Evolutionary conservation across 495 filamentous ascomycete genomes (phyloP), one percentile per base, ranked within the genome.

Genomic region (Corynascus novoguineensis): DNA sequence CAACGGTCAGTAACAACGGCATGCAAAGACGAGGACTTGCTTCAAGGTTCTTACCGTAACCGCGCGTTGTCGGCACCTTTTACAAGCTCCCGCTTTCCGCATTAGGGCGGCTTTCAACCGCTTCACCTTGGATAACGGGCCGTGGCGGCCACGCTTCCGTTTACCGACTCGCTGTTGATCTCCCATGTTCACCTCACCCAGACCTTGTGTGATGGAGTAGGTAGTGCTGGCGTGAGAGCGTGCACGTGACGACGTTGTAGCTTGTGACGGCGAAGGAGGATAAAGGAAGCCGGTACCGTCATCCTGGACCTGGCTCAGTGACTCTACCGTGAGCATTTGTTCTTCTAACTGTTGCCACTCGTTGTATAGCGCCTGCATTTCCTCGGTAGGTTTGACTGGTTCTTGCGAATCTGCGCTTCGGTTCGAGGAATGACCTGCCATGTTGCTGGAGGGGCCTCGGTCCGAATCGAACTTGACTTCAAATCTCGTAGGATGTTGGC

Each of bases 351-450:
- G 35, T 17, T 46, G 58, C 51, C 51, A 57, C 45, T 5, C 54
- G 50, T 73, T 69, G 49, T 74, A 77, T 5, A 71, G 54, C 4
- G 51, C 60, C 54, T 75, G 74, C 7, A 63, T 64, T 32, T 74
- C 68, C 2, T 24, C 45, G 2, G 61, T 73, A 8, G 68, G 67
- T 3, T 25, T 19, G 6, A 15, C 17, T 0, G 46, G 24, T 9
- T 25, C 29, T 2, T 17, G 42, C 1, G 10, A 14, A 4, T 27
- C 19, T 2, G 37, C 29, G 15, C 29, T 24, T 50, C 8, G 22
- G 24, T 34, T 34, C 41, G 53, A 37, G 10, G 28, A 1, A 5
- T 19, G 46, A 11, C 42, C 10, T 19, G 42, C 19, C 51, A 56
- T 54, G 12, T 17, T 31, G 15, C 19, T 25, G 25, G 34, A 24